Evolutionary conservation across 2,329 filamentous ascomycete genomes (phyloP), one percentile per base, ranked within the genome.

Genomic region (Aotearoamyces nothofagi): DNA sequence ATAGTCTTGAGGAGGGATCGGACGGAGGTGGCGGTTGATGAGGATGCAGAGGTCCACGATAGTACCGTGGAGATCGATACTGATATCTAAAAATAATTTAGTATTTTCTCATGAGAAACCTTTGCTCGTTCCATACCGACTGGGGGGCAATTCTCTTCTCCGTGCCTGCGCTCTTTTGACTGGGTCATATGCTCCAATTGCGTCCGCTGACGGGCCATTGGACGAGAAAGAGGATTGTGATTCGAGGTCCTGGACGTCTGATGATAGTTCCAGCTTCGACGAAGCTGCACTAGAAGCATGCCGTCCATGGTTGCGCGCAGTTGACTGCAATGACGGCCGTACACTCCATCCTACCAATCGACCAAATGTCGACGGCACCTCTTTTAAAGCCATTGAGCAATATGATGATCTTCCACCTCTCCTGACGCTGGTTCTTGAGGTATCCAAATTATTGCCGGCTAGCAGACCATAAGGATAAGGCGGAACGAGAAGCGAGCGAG

Each of bases 61-160:
- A 76, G 66, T 86, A 98, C 59, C 87, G 90, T 38, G 90, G 90
- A 28, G 87, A 78, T 39, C 86, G 83, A 56, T 79, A 96, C 56
- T 92, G 81, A 60, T 96, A 98, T 66, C 87, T 92, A 37, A 15
- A 35, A 16, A 19, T 26, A 20, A 8, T 33, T 11, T 22, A 13
- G 19, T 13, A 17, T 10, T 15, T 9, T 20, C 19, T 20, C 19
- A 7, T 20, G 19, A 20, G n/a, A 8, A 20, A 20, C 8, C 19
- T n/a, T 8, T n/a, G n/a, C n/a, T 20, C 19, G 19, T 20, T 7
- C 22, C 44, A 28, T 52, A 56, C 54, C 54, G 49, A 51, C 52
- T 55, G 28, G 49, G 37, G 31, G 53, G 52, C 12, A 57, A 45
- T 33, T 53, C 31, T 20, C 35, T 41, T 27, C 29, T 44, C 25